Evolutionary conservation across 2,329 filamentous ascomycete species (phyloP).

Genomic region (Chalaropsis thielavioides): DNA sequence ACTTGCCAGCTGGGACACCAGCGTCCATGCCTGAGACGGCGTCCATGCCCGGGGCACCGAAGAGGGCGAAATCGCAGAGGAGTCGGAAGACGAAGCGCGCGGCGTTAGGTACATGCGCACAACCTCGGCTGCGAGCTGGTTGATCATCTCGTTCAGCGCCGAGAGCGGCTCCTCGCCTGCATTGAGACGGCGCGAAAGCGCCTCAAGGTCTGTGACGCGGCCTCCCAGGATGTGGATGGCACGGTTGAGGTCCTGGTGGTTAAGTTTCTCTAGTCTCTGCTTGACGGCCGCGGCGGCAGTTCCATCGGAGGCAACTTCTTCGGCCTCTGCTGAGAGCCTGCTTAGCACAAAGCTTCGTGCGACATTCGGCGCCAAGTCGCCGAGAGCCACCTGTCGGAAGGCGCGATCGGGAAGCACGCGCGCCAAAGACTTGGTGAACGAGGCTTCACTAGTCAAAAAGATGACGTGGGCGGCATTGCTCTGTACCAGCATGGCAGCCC

Average conservation of each 20-base stretch:
- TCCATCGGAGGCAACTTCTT: slow-evolving; percentile 26
- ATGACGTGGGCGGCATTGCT: slow-evolving; percentile 87
- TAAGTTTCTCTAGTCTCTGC: slow-evolving; percentile 21
- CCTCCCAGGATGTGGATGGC: slow-evolving; percentile 76
- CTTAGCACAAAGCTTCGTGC: slow-evolving; percentile 83
- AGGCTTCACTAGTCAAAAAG: slow-evolving; percentile 80
- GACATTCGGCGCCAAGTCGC: slow-evolving; percentile 72
- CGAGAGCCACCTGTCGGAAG: slow-evolving; percentile 71
- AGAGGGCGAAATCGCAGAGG: not conserved
- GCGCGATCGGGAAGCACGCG: slow-evolving; percentile 83
- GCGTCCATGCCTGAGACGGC: slow-evolving; percentile 74
- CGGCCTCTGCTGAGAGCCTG: slow-evolving; percentile 38
- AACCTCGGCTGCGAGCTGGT: slow-evolving; percentile 78
- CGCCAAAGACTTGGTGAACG: slow-evolving; percentile 73
- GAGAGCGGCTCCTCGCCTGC: slow-evolving; percentile 68
- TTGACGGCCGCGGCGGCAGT: slow-evolving; percentile 24
- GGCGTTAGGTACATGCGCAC: slow-evolving; percentile 71
- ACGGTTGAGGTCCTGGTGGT: slow-evolving; percentile 59
- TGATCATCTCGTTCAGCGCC: slow-evolving; percentile 77
- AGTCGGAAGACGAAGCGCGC: slow-evolving; percentile 22
- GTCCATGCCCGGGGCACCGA: slow-evolving; percentile 45
- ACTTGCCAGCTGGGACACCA: slow-evolving; percentile 66
- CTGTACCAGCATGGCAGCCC: slow-evolving; percentile 74
- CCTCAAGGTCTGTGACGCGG: slow-evolving; percentile 88
- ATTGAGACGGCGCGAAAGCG: slow-evolving; percentile 78